Evolutionary conservation across 2,329 filamentous ascomycete species (phyloP), one percentile per base, ranked within the genome.

Genomic region (Erysiphe pulchra): DNA sequence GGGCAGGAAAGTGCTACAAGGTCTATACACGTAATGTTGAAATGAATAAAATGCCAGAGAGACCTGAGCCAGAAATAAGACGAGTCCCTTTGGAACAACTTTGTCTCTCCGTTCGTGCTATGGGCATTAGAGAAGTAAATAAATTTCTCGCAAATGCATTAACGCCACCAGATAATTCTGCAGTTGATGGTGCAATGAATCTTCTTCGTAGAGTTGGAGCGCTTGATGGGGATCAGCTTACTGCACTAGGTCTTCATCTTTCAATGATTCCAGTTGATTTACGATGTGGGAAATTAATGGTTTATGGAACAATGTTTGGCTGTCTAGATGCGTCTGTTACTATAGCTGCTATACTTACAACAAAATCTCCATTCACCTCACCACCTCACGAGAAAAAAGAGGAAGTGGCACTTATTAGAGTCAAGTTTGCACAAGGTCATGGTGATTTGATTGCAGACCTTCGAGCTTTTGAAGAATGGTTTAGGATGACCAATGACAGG

Each of bases 241-340:
- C 90, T 0, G 85, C 86, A 2, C 75, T 98, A 42, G 90, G 90
- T 36, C 77, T 80, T 45, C 90, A 95, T 62, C 68, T 98, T n/a
- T 80, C 86, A 16, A 83, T 92, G 74, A 85, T 98, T 44, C 90
- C 90, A 1, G 83, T 87, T 0, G 90, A 98, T 57, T 68, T 98
- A 42, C 76, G 87, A 28, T 92, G 85, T 59, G 84, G 82, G 41
- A 98, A 98, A 61, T 69, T 98, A 32, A 84, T 98, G 70, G 82
- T 98, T 3, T 93, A 92, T 56, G 90, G 90, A 6, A 80, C 84
- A 14, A 85, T 92, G 47, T 95, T 98, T 56, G 82, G 82, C 32
- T 95, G 87, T 56, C 69, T 95, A 7, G 84, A 93, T 55, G 76
- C 87, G 45, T 85, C 80, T 52, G 70, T 95, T 46, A 85, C 80